Base-by-base conservation (phyloP, 495 filamentous ascomycete species). In the Chaetomium fimeti region DNA sequence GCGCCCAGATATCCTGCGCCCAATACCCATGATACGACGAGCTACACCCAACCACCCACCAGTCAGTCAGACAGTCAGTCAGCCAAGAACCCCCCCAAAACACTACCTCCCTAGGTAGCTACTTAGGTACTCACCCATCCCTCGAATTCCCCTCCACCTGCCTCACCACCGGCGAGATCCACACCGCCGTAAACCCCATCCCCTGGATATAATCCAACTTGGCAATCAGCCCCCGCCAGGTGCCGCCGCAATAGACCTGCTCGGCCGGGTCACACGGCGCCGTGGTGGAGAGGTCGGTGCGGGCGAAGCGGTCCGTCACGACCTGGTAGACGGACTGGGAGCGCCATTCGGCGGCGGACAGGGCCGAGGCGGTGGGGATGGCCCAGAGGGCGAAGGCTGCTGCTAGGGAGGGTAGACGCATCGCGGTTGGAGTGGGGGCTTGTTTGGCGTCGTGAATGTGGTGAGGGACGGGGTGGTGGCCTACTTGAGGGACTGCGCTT, bases 181-280 rank as follows among this genome's bases (percentile, higher is more conserved):
- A 93, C 53, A 93, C 85, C 25, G 90, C 89, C 45, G 88, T 88
- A 67, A 93, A 93, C 18, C 91, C 89, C 86, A 93, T 89, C 60
- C 80, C 80, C 68, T 91, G 83, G 70, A 93, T 90, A 67, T 90
- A 81, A 73, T 88, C 87, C 38, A 90, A 76, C 63, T 87, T 81
- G 38, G 88, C 83, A 61, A 88, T 86, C 57, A 95, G 84, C 6
- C 91, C 91, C 61, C 78, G 77, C 79, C 85, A 93, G 38, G 86
- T 87, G 12, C 91, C 91, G 48, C 89, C 90, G 65, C 90, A 95
- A 77, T 92, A 93, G 47, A 80, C 77, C 2, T 72, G 74, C 12
- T 67, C 42, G 2, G 51, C 83, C 73, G 76, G 86, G 74, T 68
- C 81, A 84, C 57, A 77, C 61, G 63, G 76, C 72, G 78, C 76